These are phyloP conservation scores for Plasmodium sp. DNA, from an alignment of 169 alveolate genomes.

Conservation along the genomic window DNA sequence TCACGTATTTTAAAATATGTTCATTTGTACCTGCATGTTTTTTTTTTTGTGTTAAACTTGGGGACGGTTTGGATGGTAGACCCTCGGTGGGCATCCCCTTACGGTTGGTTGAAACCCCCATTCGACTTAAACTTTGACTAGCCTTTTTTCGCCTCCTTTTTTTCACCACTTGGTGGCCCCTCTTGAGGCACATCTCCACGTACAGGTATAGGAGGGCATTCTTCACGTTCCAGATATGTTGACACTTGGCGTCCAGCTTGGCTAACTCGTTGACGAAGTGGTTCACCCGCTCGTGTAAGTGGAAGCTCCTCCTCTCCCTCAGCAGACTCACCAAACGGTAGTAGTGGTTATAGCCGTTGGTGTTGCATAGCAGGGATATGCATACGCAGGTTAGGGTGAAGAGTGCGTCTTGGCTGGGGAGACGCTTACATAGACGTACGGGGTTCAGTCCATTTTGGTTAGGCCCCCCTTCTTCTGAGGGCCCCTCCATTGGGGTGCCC, in stretches of 20 bases:
- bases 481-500: too few relatives aligned
- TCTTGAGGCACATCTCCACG: constrained; percentile 6
- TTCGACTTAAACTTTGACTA: background rate
- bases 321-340: background rate
- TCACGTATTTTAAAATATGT: constrained; percentile 14
- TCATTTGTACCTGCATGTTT: background rate
- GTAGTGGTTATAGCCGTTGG: constrained; percentile 43
- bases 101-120: background rate
- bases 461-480: background rate
- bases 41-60: background rate
- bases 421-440: background rate
- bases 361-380: constrained; percentile 35
- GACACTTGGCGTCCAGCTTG: constrained; percentile 46
- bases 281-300: constrained; percentile 2
- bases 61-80: background rate
- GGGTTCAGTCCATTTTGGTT: background rate
- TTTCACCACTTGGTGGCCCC: background rate
- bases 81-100: background rate
- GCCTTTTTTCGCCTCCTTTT: background rate
- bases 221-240: constrained; percentile 45
- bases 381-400: constrained; percentile 27
- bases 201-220: constrained; percentile 21
- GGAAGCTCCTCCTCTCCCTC: background rate
- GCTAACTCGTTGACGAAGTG: constrained; percentile 18
- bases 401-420: background rate